Conservation (phyloP, 2,329 filamentous ascomycete genomes). For the Botrytis deweyae region DNA sequence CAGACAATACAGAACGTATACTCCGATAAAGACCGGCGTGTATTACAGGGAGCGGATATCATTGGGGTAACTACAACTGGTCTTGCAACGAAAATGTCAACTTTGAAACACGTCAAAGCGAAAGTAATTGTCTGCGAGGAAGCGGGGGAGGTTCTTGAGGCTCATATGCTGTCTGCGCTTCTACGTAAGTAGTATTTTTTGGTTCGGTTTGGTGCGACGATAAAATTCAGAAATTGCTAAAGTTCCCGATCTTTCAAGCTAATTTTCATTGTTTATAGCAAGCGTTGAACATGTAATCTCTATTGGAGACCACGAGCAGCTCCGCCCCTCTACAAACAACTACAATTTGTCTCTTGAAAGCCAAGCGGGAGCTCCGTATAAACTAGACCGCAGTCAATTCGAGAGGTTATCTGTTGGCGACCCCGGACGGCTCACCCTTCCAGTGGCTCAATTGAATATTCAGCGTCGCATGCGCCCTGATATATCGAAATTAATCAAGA, state of each 20-base stretch:
- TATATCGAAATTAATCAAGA: constrained; percentile 34
- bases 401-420: constrained; percentile 32
- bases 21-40: constrained; percentile 14
- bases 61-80: constrained; percentile 56
- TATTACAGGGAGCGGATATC: constrained; percentile 40
- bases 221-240: constrained; percentile 6
- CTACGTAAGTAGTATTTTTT: constrained; percentile 24
- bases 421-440: constrained; percentile 26
- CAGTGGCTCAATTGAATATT: constrained; percentile 33
- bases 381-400: constrained; percentile 36
- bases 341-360: constrained; percentile 37
- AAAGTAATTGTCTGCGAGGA: constrained; percentile 45
- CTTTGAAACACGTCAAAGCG: constrained; percentile 44
- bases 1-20: constrained; percentile 19
- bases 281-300: constrained; percentile 45
- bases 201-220: too few species aligned
- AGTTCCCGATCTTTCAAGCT: constrained; percentile 29
- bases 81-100: constrained; percentile 47
- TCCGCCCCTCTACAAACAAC: constrained; percentile 41
- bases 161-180: constrained; percentile 43
- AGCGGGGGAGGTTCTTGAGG: constrained; percentile 46
- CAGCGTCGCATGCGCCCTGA: constrained; percentile 37
- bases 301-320: constrained; percentile 47
- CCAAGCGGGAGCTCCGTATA: constrained; percentile 26
- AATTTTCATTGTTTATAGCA: constrained; percentile 28